These are phyloP conservation scores for Nissolia schottii DNA, from an alignment of 306 rosid species.

Conservation along the genomic window DNA sequence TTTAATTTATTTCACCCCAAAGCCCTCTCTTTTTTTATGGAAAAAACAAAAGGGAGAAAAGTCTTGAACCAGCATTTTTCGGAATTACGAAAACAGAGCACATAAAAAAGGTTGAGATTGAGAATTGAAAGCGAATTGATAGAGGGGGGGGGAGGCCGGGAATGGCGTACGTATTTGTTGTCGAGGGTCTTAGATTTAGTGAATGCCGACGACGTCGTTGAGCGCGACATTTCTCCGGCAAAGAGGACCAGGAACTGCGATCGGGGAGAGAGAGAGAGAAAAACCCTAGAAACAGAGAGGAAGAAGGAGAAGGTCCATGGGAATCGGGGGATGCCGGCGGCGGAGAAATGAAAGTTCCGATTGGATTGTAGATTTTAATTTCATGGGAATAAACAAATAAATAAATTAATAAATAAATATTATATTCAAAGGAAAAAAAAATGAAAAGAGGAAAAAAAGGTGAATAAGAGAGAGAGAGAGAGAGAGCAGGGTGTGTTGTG, in stretches of 20 bases:
- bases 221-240: constrained; percentile 69
- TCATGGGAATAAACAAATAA: neutral
- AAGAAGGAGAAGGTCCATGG: neutral
- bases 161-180: constrained; percentile 69
- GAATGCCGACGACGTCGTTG: constrained; percentile 60
- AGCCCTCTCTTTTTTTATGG: too few species aligned
- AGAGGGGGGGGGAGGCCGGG: neutral
- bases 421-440: neutral
- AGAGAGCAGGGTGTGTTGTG: neutral
- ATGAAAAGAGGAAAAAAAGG: neutral
- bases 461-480: neutral
- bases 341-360: neutral
- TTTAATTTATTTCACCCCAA: too few species aligned
- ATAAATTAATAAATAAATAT: neutral
- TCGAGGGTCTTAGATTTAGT: constrained; percentile 95
- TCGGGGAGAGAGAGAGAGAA: constrained; percentile 7
- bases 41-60: neutral
- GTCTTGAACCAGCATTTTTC: neutral
- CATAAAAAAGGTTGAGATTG: neutral
- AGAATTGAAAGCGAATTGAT: neutral
- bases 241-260: neutral
- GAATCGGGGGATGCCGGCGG: neutral
- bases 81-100: neutral
- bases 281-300: neutral
- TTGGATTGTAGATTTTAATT: neutral